phyloP scores from a whole-genome alignment of 2,329 filamentous ascomycete genomes.

The Sphaerulina populicola region DNA sequence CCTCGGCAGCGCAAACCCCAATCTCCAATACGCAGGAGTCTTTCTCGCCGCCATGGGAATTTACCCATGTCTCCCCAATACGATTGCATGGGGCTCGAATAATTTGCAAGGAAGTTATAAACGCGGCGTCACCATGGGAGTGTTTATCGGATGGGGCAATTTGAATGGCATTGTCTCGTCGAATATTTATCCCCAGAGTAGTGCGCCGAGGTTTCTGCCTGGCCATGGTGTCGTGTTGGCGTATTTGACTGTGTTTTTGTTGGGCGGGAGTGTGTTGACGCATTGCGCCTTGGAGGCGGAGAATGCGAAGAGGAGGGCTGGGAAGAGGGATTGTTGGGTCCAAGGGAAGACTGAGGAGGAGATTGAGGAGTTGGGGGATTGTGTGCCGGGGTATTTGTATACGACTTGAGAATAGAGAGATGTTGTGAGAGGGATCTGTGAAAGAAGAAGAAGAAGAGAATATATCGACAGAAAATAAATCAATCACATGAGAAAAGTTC shows the following conservation, averaged over 20 bases:
- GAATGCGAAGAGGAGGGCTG: conserved; percentile 43
- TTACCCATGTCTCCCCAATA: conserved; percentile 57
- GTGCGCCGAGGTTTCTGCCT: conserved; percentile 47
- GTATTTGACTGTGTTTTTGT: conserved; percentile 61
- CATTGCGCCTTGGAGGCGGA: conserved; percentile 55
- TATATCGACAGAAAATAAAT: too few relatives aligned
- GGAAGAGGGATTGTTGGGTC: too few relatives aligned
- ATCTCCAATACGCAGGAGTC: conserved; percentile 70
- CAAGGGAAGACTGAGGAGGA: too few relatives aligned
- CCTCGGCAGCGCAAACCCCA: conserved; percentile 52
- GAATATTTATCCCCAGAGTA: conserved; percentile 61
- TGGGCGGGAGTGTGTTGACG: conserved; percentile 63
- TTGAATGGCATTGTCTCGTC: conserved; percentile 71
- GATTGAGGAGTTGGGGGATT: too few relatives aligned
- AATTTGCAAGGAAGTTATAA: conserved; percentile 89
- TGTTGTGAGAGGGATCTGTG: too few relatives aligned
- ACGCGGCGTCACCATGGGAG: conserved; percentile 74
- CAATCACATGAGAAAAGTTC: too few relatives aligned
- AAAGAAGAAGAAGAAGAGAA: too few relatives aligned
- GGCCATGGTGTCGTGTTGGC: conserved; percentile 69
- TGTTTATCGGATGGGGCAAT: conserved; percentile 88
- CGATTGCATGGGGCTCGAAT: conserved; percentile 79
- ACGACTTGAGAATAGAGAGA: too few relatives aligned
- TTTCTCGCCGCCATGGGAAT: conserved; percentile 83
- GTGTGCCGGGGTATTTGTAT: too few relatives aligned